Evolutionary conservation across 2,329 filamentous ascomycete genomes (phyloP).

Genomic region (Ophiostoma australiae): DNA sequence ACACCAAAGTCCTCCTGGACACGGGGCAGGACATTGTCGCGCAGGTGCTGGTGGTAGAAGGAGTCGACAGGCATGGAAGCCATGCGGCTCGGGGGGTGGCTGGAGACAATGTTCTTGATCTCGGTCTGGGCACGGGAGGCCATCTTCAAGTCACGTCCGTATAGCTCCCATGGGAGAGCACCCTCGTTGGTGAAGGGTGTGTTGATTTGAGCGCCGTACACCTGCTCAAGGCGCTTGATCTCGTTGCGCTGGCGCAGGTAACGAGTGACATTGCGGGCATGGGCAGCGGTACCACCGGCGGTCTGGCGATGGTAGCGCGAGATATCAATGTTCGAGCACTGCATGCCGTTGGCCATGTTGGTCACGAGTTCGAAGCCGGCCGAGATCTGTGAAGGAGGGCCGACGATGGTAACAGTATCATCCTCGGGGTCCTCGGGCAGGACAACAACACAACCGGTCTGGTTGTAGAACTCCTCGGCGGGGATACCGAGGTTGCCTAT

Average conservation of each 20-base stretch:
- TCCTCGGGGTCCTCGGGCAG: slow-evolving; percentile 73
- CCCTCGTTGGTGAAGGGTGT: slow-evolving; percentile 66
- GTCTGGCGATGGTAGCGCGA: slow-evolving; percentile 72
- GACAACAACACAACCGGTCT: slow-evolving; percentile 87
- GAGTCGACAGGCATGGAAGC: slow-evolving; percentile 64
- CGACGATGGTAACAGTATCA: slow-evolving; percentile 79
- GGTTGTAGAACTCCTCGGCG: slow-evolving; percentile 77
- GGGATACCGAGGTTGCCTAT: slow-evolving; percentile 77
- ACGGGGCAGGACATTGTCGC: slow-evolving; percentile 56
- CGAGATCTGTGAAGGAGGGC: slow-evolving; percentile 67
- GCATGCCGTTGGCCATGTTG: slow-evolving; percentile 82
- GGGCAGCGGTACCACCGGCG: slow-evolving; percentile 64
- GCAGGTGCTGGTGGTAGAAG: slow-evolving; percentile 72
- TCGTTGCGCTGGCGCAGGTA: slow-evolving; percentile 80
- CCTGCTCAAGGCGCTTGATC: slow-evolving; percentile 73
- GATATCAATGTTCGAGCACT: slow-evolving; percentile 77
- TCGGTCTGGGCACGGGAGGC: slow-evolving; percentile 69
- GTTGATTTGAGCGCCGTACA: slow-evolving; percentile 82
- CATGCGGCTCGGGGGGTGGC: slow-evolving; percentile 69
- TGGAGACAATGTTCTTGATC: slow-evolving; percentile 66
- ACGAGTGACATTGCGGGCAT: slow-evolving; percentile 80
- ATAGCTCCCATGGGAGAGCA: slow-evolving; percentile 79
- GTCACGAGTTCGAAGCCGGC: slow-evolving; percentile 76
- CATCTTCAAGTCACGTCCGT: slow-evolving; percentile 80
- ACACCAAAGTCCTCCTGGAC: slow-evolving; percentile 68